phyloP scores from a whole-genome alignment of 805 yeast species.

The Metschnikowia dekortorum region DNA sequence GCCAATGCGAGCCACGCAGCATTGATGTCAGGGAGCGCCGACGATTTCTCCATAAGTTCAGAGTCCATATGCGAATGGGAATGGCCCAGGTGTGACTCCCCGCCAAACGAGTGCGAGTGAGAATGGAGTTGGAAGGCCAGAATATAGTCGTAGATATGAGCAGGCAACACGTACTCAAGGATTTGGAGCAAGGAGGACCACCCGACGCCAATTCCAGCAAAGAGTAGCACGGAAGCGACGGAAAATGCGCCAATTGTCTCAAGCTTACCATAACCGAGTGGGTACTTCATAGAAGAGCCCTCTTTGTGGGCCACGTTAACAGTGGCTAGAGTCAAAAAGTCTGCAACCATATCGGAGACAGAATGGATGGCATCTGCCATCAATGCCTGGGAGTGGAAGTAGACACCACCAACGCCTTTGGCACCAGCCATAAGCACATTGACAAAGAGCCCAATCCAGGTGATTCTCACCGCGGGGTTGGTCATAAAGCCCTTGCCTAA shows the following conservation, averaged over 20 bases:
- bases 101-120: constrained; percentile 42
- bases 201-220: constrained; percentile 90
- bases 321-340: constrained; percentile 82
- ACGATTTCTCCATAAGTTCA: background rate
- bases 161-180: constrained; percentile 64
- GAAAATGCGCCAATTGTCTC: constrained; percentile 90
- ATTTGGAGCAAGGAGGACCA: constrained; percentile 73
- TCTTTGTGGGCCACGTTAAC: constrained; percentile 66
- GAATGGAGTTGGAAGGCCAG: constrained; percentile 48
- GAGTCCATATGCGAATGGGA: constrained; percentile 10
- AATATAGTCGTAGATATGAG: constrained; percentile 51
- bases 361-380: constrained; percentile 96
- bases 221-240: constrained; percentile 74
- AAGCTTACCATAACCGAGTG: constrained; percentile 87
- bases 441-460: constrained; percentile 84
- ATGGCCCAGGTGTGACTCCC: constrained; percentile 12
- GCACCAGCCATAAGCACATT: constrained; percentile 83
- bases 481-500: constrained; percentile 23
- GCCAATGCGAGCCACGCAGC: constrained; percentile 97
- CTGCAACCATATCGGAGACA: constrained; percentile 83
- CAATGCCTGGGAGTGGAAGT: constrained; percentile 91
- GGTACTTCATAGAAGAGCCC: constrained; percentile 59
- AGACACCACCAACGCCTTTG: constrained; percentile 84
- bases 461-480: constrained; percentile 88
- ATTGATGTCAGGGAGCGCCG: constrained; percentile 53